Conservation (phyloP, 1,139 yeast genomes). For the Pichia sp. region DNA sequence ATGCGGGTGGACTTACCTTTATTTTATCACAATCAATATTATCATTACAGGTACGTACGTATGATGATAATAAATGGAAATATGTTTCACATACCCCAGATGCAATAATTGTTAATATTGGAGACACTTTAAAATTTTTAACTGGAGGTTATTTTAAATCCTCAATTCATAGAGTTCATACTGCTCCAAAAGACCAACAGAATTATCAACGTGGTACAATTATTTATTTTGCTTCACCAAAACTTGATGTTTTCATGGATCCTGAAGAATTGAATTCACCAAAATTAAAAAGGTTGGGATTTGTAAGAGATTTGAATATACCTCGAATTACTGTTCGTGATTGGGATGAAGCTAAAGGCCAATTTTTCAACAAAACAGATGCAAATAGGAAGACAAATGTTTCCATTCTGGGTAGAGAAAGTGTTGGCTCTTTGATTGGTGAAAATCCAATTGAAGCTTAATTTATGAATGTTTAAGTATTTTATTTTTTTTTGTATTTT, state of each 20-base stretch:
- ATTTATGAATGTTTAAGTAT: too few species aligned
- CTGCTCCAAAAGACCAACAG: constrained; percentile 41
- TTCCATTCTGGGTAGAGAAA: constrained; percentile 17
- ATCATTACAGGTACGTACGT: constrained; percentile 45
- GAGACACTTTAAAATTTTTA: constrained; percentile 44
- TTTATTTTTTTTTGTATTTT: too few species aligned
- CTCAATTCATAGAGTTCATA: constrained; percentile 41
- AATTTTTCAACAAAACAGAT: constrained; percentile 21
- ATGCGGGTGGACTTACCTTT: constrained; percentile 43
- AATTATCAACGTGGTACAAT: constrained; percentile 36
- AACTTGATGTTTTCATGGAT: constrained; percentile 10
- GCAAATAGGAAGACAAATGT: constrained; percentile 13
- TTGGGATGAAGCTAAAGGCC: constrained; percentile 21
- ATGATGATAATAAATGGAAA: constrained; percentile 41
- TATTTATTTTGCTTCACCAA: constrained; percentile 34
- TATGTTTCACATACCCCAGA: constrained; percentile 42
- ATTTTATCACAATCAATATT: constrained; percentile 45
- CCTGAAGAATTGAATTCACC: constrained; percentile 35
- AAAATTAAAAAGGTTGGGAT: constrained; percentile 33
- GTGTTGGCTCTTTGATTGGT: constrained; percentile 16
- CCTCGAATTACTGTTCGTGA: constrained; percentile 29
- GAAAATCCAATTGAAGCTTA: not conserved
- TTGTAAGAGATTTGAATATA: constrained; percentile 30
- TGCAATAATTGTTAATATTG: constrained; percentile 43
- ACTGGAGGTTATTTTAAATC: constrained; percentile 47